phyloP scores from a whole-genome alignment of 257 asterid species.

The Fraxinus cuspidata region DNA sequence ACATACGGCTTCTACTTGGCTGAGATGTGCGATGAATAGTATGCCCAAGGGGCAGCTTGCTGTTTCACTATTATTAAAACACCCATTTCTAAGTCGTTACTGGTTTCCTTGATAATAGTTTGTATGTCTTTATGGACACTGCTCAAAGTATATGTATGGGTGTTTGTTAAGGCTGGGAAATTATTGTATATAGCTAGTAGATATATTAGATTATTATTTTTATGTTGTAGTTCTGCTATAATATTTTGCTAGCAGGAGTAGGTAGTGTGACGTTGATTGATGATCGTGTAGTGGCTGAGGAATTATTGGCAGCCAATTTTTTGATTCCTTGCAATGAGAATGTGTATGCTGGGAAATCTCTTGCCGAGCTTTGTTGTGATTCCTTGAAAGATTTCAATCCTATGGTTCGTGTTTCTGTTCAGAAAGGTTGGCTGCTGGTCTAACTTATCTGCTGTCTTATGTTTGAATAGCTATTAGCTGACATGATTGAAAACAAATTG shows the following conservation, averaged over 20 bases:
- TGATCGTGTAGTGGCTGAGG: conserved; percentile 68
- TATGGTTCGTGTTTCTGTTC: conserved; percentile 89
- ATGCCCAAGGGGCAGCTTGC: not conserved
- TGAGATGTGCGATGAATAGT: not conserved
- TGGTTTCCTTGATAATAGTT: not conserved
- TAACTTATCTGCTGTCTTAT: not conserved
- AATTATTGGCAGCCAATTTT: conserved; percentile 72
- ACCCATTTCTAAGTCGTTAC: too few species aligned
- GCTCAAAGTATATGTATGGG: not conserved
- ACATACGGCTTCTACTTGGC: too few species aligned
- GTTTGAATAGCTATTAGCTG: not conserved
- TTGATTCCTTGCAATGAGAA: conserved; percentile 59
- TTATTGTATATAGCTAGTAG: not conserved
- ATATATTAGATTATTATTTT: not conserved
- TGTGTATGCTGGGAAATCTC: conserved; percentile 52
- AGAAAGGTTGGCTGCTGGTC: conserved; percentile 50
- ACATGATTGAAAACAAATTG: conserved; percentile 9
- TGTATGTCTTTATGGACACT: not conserved
- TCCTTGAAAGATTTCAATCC: conserved; percentile 94
- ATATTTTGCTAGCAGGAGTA: conserved; percentile 92
- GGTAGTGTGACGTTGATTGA: conserved; percentile 90
- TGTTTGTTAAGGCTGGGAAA: not conserved
- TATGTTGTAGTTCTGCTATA: conserved; percentile 78
- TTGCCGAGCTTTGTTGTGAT: conserved; percentile 87
- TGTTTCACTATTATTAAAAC: not conserved